A percentile compares a stretch with the other conserved stretches of the same genome.
These are phyloP conservation scores for Paraphoma chrysanthemicola DNA, from an alignment of 2,329 filamentous ascomycete species.

Conservation along the genomic window DNA sequence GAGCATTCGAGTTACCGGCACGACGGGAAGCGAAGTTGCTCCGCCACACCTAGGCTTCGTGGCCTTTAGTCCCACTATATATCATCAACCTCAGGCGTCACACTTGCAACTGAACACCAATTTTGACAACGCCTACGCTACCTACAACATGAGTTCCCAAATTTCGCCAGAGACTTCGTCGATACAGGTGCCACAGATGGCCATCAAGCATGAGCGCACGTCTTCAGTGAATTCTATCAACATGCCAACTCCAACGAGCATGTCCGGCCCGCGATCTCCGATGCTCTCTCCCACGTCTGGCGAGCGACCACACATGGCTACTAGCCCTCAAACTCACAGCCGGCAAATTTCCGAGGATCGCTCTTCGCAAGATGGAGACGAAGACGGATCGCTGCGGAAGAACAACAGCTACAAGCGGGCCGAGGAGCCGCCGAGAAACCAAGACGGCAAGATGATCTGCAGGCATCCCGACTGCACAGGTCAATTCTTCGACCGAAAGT, in stretches of 20 bases:
- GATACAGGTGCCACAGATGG: conserved; percentile 27
- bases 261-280: conserved; percentile 36
- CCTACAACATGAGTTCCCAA: conserved; percentile 35
- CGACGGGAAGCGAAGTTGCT: conserved; percentile 33
- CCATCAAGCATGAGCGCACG: conserved; percentile 39
- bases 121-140: conserved; percentile 15
- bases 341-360: conserved; percentile 33
- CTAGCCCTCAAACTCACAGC: conserved; percentile 30
- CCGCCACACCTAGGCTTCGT: conserved; percentile 42
- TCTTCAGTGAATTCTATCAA: conserved; percentile 37
- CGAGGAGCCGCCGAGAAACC: conserved; percentile 66
- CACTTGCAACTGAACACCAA: conserved; percentile 30
- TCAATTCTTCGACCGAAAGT: conserved; percentile 78
- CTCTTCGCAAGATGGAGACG: conserved; percentile 39
- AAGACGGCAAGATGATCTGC: conserved; percentile 79
- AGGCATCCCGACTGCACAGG: conserved; percentile 70
- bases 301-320: conserved; percentile 27
- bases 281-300: conserved; percentile 32
- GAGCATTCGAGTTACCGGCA: conserved; percentile 41
- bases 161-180: conserved; percentile 26
- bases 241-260: conserved; percentile 47
- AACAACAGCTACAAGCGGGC: conserved; percentile 49
- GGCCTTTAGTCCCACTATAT: conserved; percentile 32
- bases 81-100: conserved; percentile 42
- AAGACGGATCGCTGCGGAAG: conserved; percentile 40